phyloP scores from a whole-genome alignment of 108 stramenopile genomes.

The Chaetoceros tenuissimus region DNA sequence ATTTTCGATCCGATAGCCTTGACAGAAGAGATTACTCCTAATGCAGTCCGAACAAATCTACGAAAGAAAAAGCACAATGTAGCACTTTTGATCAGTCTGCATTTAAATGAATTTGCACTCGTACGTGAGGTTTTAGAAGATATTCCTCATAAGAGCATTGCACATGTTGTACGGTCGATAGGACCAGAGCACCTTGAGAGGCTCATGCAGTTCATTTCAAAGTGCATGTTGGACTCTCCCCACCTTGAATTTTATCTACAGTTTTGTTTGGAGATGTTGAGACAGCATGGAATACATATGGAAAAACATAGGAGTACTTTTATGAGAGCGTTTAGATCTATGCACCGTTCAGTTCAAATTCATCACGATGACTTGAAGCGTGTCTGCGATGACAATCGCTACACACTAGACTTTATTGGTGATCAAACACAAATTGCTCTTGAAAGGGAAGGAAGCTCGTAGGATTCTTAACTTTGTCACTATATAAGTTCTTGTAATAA shows the following conservation, averaged over 20 bases:
- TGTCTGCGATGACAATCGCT: conserved; percentile 72
- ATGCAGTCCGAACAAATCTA: conserved; percentile 61
- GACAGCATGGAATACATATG: conserved; percentile 71
- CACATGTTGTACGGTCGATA: conserved; percentile 59
- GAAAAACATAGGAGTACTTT: conserved; percentile 67
- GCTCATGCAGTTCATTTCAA: conserved; percentile 64
- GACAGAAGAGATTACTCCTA: conserved; percentile 77
- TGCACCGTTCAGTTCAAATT: conserved; percentile 64
- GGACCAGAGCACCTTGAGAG: conserved; percentile 65
- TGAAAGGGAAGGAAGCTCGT: too few species aligned
- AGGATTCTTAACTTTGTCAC: too few species aligned
- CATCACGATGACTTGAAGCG: conserved; percentile 64
- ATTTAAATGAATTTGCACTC: conserved; percentile 76
- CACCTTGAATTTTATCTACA: conserved; percentile 84
- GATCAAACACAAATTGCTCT: conserved; percentile 31
- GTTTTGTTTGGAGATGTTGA: conserved; percentile 72
- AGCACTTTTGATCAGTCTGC: conserved; percentile 74
- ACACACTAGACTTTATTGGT: conserved; percentile 67
- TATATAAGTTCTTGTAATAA: too few species aligned
- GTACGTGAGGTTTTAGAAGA: conserved; percentile 69
- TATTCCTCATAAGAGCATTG: conserved; percentile 69
- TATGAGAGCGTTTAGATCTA: conserved; percentile 71
- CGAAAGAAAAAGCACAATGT: conserved; percentile 47
- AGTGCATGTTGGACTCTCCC: conserved; percentile 70
- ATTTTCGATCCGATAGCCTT: conserved; percentile 87